phyloP scores from a whole-genome alignment of 768 basidiomycete species.

The Suillus variegatus region DNA sequence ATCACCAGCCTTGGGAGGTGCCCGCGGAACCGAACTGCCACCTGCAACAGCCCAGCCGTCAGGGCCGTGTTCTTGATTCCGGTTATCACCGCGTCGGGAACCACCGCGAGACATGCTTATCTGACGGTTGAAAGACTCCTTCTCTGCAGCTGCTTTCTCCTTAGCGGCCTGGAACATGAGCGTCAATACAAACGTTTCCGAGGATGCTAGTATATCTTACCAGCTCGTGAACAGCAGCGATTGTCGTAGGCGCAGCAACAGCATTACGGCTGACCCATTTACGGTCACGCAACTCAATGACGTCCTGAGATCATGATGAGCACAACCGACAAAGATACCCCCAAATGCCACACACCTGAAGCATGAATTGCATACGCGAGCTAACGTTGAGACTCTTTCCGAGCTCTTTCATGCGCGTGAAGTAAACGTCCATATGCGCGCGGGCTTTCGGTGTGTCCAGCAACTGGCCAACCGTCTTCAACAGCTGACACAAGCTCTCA shows the following conservation, averaged over 20 bases:
- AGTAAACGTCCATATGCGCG: slow-evolving; percentile 91
- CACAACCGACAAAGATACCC: slow-evolving; percentile 6
- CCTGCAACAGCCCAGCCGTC: slow-evolving; percentile 88
- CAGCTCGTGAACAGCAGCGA: slow-evolving; percentile 85
- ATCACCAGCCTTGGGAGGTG: slow-evolving; percentile 81
- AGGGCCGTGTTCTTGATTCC: slow-evolving; percentile 61
- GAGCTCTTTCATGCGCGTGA: slow-evolving; percentile 85
- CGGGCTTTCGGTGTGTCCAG: slow-evolving; percentile 83
- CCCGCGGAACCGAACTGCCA: slow-evolving; percentile 52
- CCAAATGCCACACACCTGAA: slow-evolving; percentile 64
- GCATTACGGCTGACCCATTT: slow-evolving; percentile 78
- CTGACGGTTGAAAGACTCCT: slow-evolving; percentile 58
- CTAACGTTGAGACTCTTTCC: slow-evolving; percentile 75
- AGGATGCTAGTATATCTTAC: not conserved
- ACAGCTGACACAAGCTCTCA: slow-evolving; percentile 90
- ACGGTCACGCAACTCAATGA: slow-evolving; percentile 83
- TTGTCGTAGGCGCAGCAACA: slow-evolving; percentile 80
- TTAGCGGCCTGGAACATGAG: slow-evolving; percentile 64
- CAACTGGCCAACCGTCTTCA: slow-evolving; percentile 85
- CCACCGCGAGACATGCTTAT: slow-evolving; percentile 88
- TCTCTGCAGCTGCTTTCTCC: slow-evolving; percentile 71
- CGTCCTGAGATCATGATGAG: slow-evolving; percentile 58
- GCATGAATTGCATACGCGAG: slow-evolving; percentile 93
- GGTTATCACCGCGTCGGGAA: slow-evolving; percentile 82
- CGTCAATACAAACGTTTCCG: slow-evolving; percentile 4